Conservation (phyloP, 176 grass and related monocot species). For the Cocos nucifera region DNA sequence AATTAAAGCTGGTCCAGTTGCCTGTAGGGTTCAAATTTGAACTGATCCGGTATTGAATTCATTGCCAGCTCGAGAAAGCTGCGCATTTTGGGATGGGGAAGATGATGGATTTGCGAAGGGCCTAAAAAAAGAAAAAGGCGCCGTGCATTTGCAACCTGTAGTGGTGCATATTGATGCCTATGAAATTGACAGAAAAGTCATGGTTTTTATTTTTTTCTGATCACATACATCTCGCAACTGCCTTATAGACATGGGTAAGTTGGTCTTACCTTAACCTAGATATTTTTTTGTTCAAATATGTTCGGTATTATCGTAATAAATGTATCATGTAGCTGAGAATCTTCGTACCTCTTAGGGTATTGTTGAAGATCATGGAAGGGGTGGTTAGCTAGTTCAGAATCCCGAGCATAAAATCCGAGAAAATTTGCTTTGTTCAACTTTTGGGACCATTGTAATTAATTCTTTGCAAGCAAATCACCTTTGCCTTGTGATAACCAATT, state of each 20-base stretch:
- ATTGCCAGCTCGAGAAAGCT: neutral
- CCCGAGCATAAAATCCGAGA: no score
- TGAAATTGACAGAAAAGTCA: neutral
- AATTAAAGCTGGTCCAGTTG: neutral
- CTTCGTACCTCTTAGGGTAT: no score
- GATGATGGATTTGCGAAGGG: neutral
- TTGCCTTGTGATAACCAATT: no score
- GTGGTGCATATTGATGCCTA: neutral
- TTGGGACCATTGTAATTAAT: no score
- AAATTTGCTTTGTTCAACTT: no score
- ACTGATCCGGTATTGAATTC: neutral
- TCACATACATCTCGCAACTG: slow-evolving; percentile 17
- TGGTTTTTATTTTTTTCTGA: slow-evolving; percentile 9
- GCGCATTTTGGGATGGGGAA: neutral
- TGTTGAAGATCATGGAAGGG: no score
- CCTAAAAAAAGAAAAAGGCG: neutral
- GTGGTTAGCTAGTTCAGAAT: no score
- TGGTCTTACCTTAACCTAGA: neutral
- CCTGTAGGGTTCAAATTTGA: neutral
- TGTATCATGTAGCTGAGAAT: no score
- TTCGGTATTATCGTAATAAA: no score
- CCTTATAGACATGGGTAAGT: neutral
- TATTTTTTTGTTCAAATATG: no score
- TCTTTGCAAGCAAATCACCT: no score
- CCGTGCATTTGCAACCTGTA: slow-evolving; percentile 2